Conservation (phyloP, 2,329 filamentous ascomycete species). For the Aspergillus jensenii region DNA sequence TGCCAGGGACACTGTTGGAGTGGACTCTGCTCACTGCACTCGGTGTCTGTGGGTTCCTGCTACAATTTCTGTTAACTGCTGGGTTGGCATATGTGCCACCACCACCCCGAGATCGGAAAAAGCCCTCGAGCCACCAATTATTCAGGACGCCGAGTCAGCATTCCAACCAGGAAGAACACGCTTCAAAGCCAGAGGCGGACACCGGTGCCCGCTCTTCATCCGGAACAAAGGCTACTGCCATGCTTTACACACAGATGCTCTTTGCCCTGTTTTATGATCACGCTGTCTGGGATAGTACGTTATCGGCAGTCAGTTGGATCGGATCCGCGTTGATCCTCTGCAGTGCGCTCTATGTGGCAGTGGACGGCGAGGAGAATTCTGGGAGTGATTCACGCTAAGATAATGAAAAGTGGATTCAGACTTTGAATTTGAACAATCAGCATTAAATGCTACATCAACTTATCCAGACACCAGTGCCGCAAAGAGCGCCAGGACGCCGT, state of each 20-base stretch:
- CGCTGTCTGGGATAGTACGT: conserved; percentile 61
- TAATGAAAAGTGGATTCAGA: not conserved
- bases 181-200: conserved; percentile 4
- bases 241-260: conserved; percentile 70
- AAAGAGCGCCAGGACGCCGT: not conserved
- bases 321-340: conserved; percentile 66
- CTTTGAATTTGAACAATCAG: not conserved
- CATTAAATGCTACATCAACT: not conserved
- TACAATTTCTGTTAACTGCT: conserved; percentile 82
- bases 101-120: conserved; percentile 20
- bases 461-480: conserved; percentile 5
- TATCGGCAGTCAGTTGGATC: conserved; percentile 57
- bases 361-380: conserved; percentile 1
- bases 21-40: conserved; percentile 69
- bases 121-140: not conserved
- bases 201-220: conserved; percentile 10
- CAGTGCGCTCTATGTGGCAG: conserved; percentile 63
- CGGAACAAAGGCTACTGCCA: conserved; percentile 58
- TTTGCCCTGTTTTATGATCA: conserved; percentile 67
- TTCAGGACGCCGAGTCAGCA: not conserved
- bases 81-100: conserved; percentile 72
- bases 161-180: not conserved
- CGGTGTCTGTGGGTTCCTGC: conserved; percentile 72
- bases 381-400: conserved; percentile 1
- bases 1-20: conserved; percentile 56